Evolutionary conservation across 2,329 filamentous ascomycete species (phyloP), one percentile per base, ranked within the genome.

Genomic region (Canariomyces notabilis): DNA sequence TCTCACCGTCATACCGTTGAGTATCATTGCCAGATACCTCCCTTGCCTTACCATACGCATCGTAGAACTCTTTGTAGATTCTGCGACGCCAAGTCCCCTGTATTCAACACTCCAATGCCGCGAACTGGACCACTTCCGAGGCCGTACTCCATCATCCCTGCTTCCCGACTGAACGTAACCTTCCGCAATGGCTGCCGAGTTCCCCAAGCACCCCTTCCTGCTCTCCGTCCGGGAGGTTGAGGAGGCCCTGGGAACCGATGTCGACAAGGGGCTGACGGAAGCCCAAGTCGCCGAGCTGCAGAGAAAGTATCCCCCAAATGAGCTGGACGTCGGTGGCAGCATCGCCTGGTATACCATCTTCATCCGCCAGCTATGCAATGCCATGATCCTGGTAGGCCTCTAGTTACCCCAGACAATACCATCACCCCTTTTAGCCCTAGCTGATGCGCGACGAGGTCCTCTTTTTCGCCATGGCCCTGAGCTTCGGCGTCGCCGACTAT

Each of bases 321-420:
- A 87, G 60, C 72, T 89, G 16, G 79, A 87, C 36, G 78, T 87
- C 16, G 82, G 75, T 16, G 80, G 76, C 21, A 78, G 77, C 21
- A 81, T 89, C 38, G 77, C 76, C 60, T 75, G 82, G 84, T 72
- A 82, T 58, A 89, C 83, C 57, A 87, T 89, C 34, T 68, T 89
- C 37, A 68, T 85, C 48, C 82, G 83, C 57, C 85, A 89, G 63
- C 65, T 88, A 18, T 78, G 82, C 61, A 89, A 89, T 71, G 85
- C 85, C 48, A 88, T 89, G 85, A 85, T 85, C 46, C 66, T 89
- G 58, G 79, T 80, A 66, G 55, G 76, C 68, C 6, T 2, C 29
- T 9, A 22, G 35, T n/a, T 20, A 4, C 29, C 18, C 16, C 6
- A 22, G 11, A 22, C 9, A 35, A n/a, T 20, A 4, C 29, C 9